phyloP scores from a whole-genome alignment of 768 basidiomycete species.

The Mycena rosella region DNA sequence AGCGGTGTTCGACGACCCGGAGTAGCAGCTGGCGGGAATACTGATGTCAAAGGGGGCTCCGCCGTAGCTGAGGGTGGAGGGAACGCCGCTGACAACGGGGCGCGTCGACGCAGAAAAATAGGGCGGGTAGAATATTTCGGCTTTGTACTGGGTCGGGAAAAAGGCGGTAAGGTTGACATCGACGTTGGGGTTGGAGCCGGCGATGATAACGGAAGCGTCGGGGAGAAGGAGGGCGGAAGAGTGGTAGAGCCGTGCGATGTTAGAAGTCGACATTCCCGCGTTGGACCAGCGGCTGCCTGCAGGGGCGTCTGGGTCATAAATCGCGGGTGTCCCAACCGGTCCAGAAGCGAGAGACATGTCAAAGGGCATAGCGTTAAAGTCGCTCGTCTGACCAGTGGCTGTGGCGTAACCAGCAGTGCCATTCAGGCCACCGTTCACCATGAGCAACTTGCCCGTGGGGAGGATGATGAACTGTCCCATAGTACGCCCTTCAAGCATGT shows the following conservation, averaged over 20 bases:
- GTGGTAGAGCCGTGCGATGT: constrained; percentile 84
- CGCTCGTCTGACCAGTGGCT: constrained; percentile 48
- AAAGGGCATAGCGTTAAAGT: constrained; percentile 57
- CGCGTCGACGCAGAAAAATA: constrained; percentile 69
- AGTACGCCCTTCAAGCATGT: constrained; percentile 80
- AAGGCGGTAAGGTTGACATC: constrained; percentile 60
- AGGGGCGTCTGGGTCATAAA: constrained; percentile 77
- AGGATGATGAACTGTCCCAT: constrained; percentile 95
- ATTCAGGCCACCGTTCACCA: constrained; percentile 69
- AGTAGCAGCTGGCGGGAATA: constrained; percentile 62
- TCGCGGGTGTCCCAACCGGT: constrained; percentile 74
- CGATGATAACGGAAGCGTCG: constrained; percentile 73
- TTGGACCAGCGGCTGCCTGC: constrained; percentile 75
- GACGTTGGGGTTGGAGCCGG: constrained; percentile 82
- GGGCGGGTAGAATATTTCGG: constrained; percentile 79
- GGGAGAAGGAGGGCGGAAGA: constrained; percentile 80
- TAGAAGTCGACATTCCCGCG: constrained; percentile 64
- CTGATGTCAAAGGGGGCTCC: constrained; percentile 70
- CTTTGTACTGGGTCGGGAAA: constrained; percentile 70
- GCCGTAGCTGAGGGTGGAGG: constrained; percentile 71
- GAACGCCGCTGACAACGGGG: constrained; percentile 67
- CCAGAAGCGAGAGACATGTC: constrained; percentile 75
- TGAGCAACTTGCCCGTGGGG: constrained; percentile 78
- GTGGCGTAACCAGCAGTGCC: constrained; percentile 86
- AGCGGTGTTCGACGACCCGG: constrained; percentile 60